A percentile compares a stretch with the other conserved stretches of the same genome.
Evolutionary conservation across 306 rosid species (phyloP).

Genomic region (Vicia faba): DNA sequence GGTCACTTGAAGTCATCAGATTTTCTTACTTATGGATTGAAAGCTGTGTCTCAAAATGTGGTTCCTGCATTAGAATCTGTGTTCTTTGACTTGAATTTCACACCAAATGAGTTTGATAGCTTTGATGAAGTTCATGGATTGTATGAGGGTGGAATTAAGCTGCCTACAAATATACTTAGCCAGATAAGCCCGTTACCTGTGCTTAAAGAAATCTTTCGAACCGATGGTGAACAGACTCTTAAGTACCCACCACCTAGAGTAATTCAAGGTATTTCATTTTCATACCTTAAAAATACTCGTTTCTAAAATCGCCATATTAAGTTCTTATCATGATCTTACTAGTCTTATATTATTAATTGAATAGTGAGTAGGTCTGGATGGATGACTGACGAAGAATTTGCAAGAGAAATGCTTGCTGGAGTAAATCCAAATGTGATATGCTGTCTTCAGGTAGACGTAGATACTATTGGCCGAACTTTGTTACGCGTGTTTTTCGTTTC

Average conservation of each 20-base stretch:
- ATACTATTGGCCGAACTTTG: not conserved
- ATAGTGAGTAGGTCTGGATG: conserved; percentile 55
- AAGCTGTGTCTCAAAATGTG: conserved; percentile 57
- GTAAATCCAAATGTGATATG: conserved; percentile 58
- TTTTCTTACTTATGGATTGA: conserved; percentile 59
- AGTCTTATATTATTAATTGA: conserved; percentile 29
- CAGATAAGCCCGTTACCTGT: conserved; percentile 54
- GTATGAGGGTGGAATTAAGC: conserved; percentile 58
- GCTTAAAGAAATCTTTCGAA: conserved; percentile 62
- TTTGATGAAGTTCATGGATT: conserved; percentile 58
- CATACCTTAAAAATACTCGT: not conserved
- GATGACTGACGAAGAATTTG: conserved; percentile 77
- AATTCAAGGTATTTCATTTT: conserved; percentile 49
- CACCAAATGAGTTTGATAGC: conserved; percentile 55
- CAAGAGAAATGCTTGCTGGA: conserved; percentile 73
- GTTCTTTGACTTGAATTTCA: conserved; percentile 42
- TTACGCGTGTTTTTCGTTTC: not conserved
- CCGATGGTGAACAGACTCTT: conserved; percentile 61
- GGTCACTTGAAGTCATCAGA: conserved; percentile 72
- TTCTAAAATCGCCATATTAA: not conserved
- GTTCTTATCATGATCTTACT: not conserved
- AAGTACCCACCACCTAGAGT: conserved; percentile 71
- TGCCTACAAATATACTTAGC: conserved; percentile 50
- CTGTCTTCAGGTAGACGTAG: conserved; percentile 27
- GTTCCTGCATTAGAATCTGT: conserved; percentile 46